Evolutionary conservation across 768 basidiomycete species (phyloP).

Genomic region (Galerina marginata): DNA sequence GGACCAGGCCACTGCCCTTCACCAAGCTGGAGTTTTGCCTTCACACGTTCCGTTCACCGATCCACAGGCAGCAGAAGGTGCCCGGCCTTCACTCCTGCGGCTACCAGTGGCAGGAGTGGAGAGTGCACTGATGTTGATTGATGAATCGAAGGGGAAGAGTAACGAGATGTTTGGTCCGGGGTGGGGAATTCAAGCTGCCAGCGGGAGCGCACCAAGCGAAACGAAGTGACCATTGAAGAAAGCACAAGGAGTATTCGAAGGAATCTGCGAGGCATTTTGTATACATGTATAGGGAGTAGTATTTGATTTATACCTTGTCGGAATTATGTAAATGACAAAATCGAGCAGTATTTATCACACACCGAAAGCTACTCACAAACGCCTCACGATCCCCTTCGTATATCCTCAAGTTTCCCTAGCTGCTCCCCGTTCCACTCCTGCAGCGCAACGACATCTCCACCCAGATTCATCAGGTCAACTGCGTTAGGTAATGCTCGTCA

Average conservation of each 20-base stretch:
- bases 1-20: conserved; percentile 46
- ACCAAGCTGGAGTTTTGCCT: conserved; percentile 42
- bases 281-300: neutral
- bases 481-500: neutral
- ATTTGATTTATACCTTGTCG: neutral
- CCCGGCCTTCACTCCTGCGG: conserved; percentile 25
- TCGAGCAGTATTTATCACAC: neutral
- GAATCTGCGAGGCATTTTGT: neutral
- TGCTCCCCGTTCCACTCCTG: conserved; percentile 22
- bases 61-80: conserved; percentile 19
- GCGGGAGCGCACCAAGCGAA: neutral
- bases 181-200: conserved; percentile 26
- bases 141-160: conserved; percentile 41
- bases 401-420: conserved; percentile 18
- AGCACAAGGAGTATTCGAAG: neutral
- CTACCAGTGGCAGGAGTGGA: conserved; percentile 45
- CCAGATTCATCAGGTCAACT: conserved; percentile 29
- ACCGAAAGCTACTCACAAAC: neutral
- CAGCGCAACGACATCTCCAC: conserved; percentile 24
- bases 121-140: conserved; percentile 39
- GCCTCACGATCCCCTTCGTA: neutral
- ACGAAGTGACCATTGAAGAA: neutral
- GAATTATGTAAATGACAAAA: neutral
- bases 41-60: conserved; percentile 34
- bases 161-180: conserved; percentile 43